Evolutionary conservation across 345 rosid genomes (phyloP), one percentile per base, ranked within the genome.

Genomic region (Eucalyptus shirleyi): DNA sequence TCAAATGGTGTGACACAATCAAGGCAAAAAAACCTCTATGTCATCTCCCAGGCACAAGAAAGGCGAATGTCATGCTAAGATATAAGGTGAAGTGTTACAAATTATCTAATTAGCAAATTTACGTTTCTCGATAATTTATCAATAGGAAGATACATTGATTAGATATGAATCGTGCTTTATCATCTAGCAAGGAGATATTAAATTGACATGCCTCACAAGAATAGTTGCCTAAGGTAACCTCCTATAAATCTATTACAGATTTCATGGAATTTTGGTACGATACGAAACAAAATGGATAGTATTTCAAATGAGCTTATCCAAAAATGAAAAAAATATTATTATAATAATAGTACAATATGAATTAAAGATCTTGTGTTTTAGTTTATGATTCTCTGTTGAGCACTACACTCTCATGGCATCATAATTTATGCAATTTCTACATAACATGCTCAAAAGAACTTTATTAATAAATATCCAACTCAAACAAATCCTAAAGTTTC

Each of bases 331-430:
- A 51, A 50, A 50, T 7, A 1, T 0, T 23, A 56, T 21, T 8
- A 23, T 55, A 23, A 23, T 23, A 23, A 56, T 23, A 21, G 62
- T 56, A 10, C 12, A 56, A 23, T 28, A 60, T 26, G 32, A 56
- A 56, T 56, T 56, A 56, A 56, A 23, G 28, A 10, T 51, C 24
- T 53, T 18, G 2, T 53, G 24, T 19, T 1, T 53, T 18, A 53
- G 23, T 53, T 53, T 18, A 51, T 0, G 4, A 51, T 51, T 17
- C 2, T 59, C 67, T 1, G 3, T 60, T 2, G 2, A 60, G n/a
- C 1, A 60, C n/a, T 28, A 2, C 15, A 2, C 16, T 60, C 8
- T 11, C 13, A n/a, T n/a, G n/a, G n/a, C n/a, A 28, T 60, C 0
- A 28, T 1, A 26, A 60, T 60, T 60, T 60, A 12, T 12, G 16